Conservation (phyloP, 345 rosid genomes). For the Eutrema japonicum region DNA sequence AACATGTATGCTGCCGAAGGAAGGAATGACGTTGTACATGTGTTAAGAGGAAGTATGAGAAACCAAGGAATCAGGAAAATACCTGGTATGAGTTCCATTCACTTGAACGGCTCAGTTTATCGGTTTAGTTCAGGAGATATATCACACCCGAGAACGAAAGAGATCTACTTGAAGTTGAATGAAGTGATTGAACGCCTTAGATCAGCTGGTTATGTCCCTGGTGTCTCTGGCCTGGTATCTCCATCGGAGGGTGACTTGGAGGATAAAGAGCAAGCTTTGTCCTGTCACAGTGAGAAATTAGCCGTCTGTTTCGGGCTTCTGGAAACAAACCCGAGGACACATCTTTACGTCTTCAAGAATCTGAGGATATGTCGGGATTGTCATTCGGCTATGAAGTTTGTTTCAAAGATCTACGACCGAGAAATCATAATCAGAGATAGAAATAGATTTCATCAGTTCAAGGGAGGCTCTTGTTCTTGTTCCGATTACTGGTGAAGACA, state of each 20-base stretch:
- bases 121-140: conserved; percentile 75
- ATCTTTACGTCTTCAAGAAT: conserved; percentile 71
- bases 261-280: conserved; percentile 77
- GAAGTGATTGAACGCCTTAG: conserved; percentile 65
- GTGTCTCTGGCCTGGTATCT: conserved; percentile 50
- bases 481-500: conserved; percentile 71
- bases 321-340: conserved; percentile 57
- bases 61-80: conserved; percentile 57
- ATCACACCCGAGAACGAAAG: conserved; percentile 57
- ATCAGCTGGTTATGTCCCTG: conserved; percentile 65
- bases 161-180: conserved; percentile 58
- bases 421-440: conserved; percentile 76
- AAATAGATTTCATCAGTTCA: conserved; percentile 81
- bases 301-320: conserved; percentile 78
- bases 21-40: conserved; percentile 51
- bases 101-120: conserved; percentile 57
- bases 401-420: conserved; percentile 61
- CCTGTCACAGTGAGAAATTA: conserved; percentile 78
- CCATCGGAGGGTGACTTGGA: conserved; percentile 50
- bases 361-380: conserved; percentile 78
- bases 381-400: conserved; percentile 71
- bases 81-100: conserved; percentile 82
- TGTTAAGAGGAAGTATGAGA: conserved; percentile 55
- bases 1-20: conserved; percentile 72
- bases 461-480: conserved; percentile 76